Percentiles rank a stretch among this genome's conserved stretches.
These are phyloP conservation scores for Gastrolobium bilobum DNA, from an alignment of 306 rosid species.

Conservation along the genomic window DNA sequence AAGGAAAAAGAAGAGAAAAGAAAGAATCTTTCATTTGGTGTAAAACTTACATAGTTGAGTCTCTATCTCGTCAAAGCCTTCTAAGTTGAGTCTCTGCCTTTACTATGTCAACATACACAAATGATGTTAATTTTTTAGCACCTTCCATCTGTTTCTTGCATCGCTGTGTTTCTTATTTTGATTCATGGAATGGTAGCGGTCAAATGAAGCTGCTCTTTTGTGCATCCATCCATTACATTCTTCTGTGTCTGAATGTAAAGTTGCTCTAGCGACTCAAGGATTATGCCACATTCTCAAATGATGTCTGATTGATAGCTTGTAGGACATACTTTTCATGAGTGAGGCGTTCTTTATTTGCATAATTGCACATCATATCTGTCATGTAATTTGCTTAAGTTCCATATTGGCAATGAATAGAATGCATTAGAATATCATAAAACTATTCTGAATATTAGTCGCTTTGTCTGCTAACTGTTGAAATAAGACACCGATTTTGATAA, in stretches of 20 bases:
- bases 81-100: slow-evolving; percentile 8
- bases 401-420: slow-evolving; percentile 12
- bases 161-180: slow-evolving; percentile 10
- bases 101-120: slow-evolving; percentile 8
- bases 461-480: slow-evolving; percentile 22
- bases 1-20: background rate
- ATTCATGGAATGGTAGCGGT: background rate
- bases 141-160: slow-evolving; percentile 33
- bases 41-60: slow-evolving; percentile 20
- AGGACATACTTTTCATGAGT: slow-evolving; percentile 12
- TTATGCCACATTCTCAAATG: slow-evolving; percentile 13
- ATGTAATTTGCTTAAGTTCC: slow-evolving; percentile 21
- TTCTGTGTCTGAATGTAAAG: slow-evolving; percentile 33
- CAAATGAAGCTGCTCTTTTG: slow-evolving; percentile 19
- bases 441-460: slow-evolving; percentile 30
- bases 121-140: background rate
- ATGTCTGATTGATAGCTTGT: slow-evolving; percentile 17
- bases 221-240: background rate
- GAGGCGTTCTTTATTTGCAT: slow-evolving; percentile 30
- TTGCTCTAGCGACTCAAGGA: slow-evolving; percentile 21
- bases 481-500: slow-evolving; percentile 20
- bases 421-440: slow-evolving; percentile 2
- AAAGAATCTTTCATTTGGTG: slow-evolving; percentile 6
- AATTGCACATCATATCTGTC: background rate
- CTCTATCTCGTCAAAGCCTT: slow-evolving; percentile 1